Base-by-base conservation (phyloP, 1,139 yeast genomes). In the Suhomyces ambrosiae region DNA sequence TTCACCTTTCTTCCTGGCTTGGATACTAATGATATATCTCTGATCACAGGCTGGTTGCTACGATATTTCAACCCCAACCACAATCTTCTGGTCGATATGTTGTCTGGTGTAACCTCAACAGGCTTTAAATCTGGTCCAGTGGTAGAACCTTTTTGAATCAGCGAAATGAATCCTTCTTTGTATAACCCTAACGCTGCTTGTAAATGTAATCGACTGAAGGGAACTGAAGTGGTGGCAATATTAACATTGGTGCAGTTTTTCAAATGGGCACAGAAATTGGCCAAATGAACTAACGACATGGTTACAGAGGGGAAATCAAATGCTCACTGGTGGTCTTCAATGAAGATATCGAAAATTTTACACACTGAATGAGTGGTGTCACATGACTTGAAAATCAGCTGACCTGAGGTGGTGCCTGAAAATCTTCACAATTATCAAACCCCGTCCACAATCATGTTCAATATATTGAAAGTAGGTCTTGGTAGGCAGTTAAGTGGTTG, bases 21-120 rank as follows among this genome's bases (percentile, higher is more conserved):
- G 37, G 94, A 85, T 30, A 94, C 80, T 53, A 92, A 71, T 26
- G 79, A 74, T 54, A 90, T 78, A 41, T 80, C 75, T 46, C 82
- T 74, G 47, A 92, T 71, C 9, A 92, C 96, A 0, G 96, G 83
- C 46, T 72, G 71, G 55, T 84, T 81, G 49, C 87, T 80, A 56
- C 95, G 80, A 61, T 94, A 92, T 58, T 92, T 92, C 56, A 92
- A 70, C 1, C 90, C 95, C 14, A 92, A 63, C 99, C 98, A 92
- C 42, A 92, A 74, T 51, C 96, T 76, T 55, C 98, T 79, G 1
- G 94, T 78, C 12, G 95, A 67, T 30, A 92, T 79, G 56, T 92
- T 90, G 58, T 87, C 96, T 28, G 84, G 89, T 0, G 97, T 89
- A 19, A 86, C 88, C 25, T 89, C 95, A 1, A 79, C 80, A 12